Percentiles rank a stretch among this genome's conserved stretches.
These are phyloP conservation scores for Spergularia azorica DNA, from an alignment of 179 eudicot genomes.

Conservation along the genomic window DNA sequence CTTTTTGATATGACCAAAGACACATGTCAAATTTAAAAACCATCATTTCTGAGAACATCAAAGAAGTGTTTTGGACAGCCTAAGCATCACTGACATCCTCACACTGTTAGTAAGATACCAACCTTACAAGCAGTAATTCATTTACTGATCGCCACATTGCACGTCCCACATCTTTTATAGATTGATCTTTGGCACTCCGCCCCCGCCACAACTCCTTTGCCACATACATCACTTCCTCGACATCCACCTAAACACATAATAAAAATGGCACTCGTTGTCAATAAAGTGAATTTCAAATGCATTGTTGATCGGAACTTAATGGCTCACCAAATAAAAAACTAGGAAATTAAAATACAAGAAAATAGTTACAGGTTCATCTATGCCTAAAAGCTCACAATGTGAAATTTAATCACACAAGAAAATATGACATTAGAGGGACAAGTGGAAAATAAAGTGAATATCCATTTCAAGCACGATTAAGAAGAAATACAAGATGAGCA, in stretches of 20 bases:
- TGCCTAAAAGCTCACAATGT: not conserved
- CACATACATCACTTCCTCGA: conserved; percentile 86
- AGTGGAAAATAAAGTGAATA: no score
- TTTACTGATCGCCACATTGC: conserved; percentile 97
- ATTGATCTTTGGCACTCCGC: conserved; percentile 85
- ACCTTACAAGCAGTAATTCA: conserved; percentile 93
- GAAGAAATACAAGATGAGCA: no score
- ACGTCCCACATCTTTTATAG: conserved; percentile 73
- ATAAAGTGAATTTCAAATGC: not conserved
- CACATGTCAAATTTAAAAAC: not conserved
- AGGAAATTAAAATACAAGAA: not conserved
- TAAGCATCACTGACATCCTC: not conserved
- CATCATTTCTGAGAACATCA: not conserved
- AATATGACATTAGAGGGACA: no score
- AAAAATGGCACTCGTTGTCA: conserved; percentile 10
- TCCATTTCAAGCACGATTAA: no score
- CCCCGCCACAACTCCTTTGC: conserved; percentile 97
- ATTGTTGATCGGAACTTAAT: not conserved
- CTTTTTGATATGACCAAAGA: not conserved
- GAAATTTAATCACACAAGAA: not conserved
- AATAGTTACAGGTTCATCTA: not conserved
- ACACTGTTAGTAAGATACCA: conserved; percentile 11
- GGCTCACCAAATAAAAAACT: not conserved
- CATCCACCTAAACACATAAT: conserved; percentile 69
- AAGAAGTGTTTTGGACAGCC: not conserved